Evolutionary conservation across 495 filamentous ascomycete species (phyloP).

Genomic region (Penicillium mononematosum): DNA sequence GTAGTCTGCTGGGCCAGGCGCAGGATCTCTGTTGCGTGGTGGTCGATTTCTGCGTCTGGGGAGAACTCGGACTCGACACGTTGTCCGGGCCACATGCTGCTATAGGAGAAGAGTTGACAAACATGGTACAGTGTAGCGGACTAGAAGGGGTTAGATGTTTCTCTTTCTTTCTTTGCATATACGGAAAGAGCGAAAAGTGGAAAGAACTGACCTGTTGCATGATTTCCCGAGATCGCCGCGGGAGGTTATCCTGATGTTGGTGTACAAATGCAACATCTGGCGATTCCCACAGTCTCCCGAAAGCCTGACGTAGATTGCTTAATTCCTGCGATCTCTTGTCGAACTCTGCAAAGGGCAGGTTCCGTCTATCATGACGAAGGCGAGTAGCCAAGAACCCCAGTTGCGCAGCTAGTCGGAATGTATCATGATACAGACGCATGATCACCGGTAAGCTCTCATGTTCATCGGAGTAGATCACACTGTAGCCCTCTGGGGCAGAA

Average conservation of each 20-base stretch:
- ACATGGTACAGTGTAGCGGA: constrained; percentile 48
- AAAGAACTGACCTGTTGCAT: constrained; percentile 48
- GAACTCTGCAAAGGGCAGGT: constrained; percentile 16
- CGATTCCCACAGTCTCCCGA: constrained; percentile 44
- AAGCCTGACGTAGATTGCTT: constrained; percentile 34
- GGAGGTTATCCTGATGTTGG: constrained; percentile 41
- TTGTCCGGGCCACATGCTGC: constrained; percentile 51
- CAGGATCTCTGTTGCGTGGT: constrained; percentile 47
- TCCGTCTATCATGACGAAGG: constrained; percentile 30
- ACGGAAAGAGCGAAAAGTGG: neutral
- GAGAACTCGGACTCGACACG: constrained; percentile 32
- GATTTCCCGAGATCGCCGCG: constrained; percentile 39
- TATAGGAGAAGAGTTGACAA: constrained; percentile 51
- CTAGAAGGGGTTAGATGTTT: constrained; percentile 23
- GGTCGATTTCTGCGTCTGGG: constrained; percentile 40
- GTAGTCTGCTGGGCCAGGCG: constrained; percentile 38
- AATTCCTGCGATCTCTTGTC: constrained; percentile 27
- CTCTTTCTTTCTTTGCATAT: too few species aligned
- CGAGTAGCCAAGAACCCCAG: constrained; percentile 44
- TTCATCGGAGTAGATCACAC: constrained; percentile 38
- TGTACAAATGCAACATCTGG: constrained; percentile 35
- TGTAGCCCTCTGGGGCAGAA: constrained; percentile 24
- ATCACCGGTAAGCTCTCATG: constrained; percentile 40
- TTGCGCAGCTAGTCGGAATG: constrained; percentile 39
- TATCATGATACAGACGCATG: constrained; percentile 47